phyloP scores from a whole-genome alignment of 176 grass and related monocot species.

The Carex cristatella region DNA sequence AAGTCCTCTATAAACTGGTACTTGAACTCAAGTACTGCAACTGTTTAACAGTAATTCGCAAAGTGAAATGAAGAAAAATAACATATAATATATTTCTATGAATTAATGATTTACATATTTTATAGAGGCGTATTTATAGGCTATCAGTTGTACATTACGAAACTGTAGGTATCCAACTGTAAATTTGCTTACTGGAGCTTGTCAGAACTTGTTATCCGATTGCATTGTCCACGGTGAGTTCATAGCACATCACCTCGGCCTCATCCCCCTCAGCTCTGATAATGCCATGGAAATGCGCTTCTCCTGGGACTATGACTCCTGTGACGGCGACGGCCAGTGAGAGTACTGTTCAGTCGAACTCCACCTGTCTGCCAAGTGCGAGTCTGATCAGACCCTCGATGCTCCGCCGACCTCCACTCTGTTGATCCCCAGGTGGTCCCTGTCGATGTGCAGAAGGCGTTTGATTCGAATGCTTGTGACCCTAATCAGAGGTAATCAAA shows the following conservation, averaged over 20 bases:
- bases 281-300: conserved; percentile 89
- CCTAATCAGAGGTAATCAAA: conserved; percentile 39
- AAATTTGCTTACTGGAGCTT: no score
- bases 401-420: conserved; percentile 60
- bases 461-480: conserved; percentile 25
- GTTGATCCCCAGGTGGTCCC: conserved; percentile 56
- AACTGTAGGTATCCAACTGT: no score
- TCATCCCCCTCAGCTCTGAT: conserved; percentile 83
- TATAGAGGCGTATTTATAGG: no score
- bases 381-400: conserved; percentile 82
- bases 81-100: no score
- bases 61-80: no score
- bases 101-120: no score
- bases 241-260: conserved; percentile 78
- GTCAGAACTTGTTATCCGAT: no score
- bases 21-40: no score
- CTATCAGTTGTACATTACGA: no score
- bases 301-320: conserved; percentile 89
- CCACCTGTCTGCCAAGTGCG: conserved; percentile 58
- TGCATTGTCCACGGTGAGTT: conserved; percentile 51
- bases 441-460: conserved; percentile 47
- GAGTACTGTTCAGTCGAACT: conserved; percentile 94
- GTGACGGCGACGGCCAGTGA: conserved; percentile 86
- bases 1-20: no score
- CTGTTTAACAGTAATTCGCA: no score